phyloP scores from a whole-genome alignment of 805 yeast genomes.

The Isabelozyma rhagii region DNA sequence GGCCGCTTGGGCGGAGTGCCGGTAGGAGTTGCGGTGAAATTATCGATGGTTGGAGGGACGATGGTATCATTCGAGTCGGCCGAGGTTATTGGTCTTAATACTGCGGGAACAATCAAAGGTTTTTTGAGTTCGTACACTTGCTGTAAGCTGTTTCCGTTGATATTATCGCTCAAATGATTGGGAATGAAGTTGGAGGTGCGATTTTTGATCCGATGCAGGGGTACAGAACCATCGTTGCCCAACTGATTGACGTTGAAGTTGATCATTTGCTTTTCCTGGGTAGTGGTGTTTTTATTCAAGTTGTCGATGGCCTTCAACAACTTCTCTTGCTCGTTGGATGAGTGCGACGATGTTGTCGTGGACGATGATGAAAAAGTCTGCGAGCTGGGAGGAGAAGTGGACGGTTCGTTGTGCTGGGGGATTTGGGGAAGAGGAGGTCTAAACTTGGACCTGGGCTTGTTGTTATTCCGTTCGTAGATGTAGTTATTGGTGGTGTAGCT shows the following conservation, averaged over 20 bases:
- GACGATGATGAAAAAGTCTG: neutral
- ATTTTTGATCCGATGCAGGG: constrained; percentile 3
- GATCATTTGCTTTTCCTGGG: constrained; percentile 10
- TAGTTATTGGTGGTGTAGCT: constrained; percentile 17
- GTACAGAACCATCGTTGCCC: neutral
- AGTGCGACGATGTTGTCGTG: neutral
- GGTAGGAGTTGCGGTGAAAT: neutral
- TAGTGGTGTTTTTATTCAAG: constrained; percentile 17
- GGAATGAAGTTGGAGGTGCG: neutral
- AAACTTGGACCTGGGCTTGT: constrained; percentile 1
- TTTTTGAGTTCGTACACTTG: constrained; percentile 48
- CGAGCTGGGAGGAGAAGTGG: neutral
- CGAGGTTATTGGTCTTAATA: constrained; percentile 36
- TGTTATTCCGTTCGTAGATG: constrained; percentile 15
- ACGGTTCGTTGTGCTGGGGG: constrained; percentile 4
- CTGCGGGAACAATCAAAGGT: constrained; percentile 52
- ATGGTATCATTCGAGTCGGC: constrained; percentile 1
- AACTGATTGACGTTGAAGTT: neutral
- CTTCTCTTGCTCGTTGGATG: constrained; percentile 8
- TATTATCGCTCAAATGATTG: neutral
- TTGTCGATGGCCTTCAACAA: constrained; percentile 18
- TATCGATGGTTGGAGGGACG: neutral
- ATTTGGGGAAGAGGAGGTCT: neutral
- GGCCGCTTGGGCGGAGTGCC: constrained; percentile 9
- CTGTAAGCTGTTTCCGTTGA: constrained; percentile 14